These are phyloP conservation scores for Chrysosporium queenslandicum DNA, from an alignment of 2,329 filamentous ascomycete genomes.

Conservation along the genomic window DNA sequence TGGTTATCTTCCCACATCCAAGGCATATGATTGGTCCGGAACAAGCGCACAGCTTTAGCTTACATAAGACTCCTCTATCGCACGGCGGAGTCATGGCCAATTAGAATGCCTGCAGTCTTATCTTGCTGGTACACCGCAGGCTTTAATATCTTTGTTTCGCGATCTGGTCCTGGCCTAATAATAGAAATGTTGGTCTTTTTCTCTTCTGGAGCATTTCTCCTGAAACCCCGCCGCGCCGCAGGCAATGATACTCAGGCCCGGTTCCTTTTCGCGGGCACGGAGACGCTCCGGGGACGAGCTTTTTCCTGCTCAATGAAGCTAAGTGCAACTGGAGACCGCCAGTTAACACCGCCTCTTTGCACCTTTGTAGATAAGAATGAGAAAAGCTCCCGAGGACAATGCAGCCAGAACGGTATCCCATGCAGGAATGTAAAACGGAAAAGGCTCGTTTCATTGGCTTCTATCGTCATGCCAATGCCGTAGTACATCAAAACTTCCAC, in stretches of 20 bases:
- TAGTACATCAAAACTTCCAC: neutral
- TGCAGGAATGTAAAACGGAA: too few relatives aligned
- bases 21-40: neutral
- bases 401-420: too few relatives aligned
- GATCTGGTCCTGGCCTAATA: neutral
- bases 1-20: too few relatives aligned
- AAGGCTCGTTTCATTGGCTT: too few relatives aligned
- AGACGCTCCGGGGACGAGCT: too few relatives aligned
- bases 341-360: too few relatives aligned
- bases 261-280: neutral
- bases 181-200: neutral
- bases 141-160: neutral
- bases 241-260: neutral
- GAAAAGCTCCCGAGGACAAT: too few relatives aligned
- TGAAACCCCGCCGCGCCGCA: neutral
- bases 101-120: neutral
- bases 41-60: neutral
- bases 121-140: neutral
- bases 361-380: neutral
- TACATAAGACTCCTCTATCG: slow-evolving; percentile 3
- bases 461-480: neutral
- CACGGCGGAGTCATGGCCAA: neutral
- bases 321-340: too few relatives aligned
- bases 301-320: too few relatives aligned
- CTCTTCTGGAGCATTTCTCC: neutral